Evolutionary conservation across 805 yeast species (phyloP), one percentile per base, ranked within the genome.

Genomic region (Starmerella tilneyi): DNA sequence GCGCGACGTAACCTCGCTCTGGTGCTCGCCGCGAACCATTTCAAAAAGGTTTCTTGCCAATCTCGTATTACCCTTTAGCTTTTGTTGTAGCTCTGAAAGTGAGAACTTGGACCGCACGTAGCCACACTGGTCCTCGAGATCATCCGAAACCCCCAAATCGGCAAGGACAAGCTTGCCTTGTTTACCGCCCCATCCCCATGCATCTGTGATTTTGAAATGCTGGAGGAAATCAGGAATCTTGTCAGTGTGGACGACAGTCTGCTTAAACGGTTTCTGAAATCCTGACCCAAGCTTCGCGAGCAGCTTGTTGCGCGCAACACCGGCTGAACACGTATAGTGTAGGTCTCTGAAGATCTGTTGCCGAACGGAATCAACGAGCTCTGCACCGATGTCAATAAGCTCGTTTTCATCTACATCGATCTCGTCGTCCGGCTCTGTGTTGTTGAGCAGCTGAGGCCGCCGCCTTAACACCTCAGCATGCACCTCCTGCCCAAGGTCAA

Each of bases 181-280:
- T 53, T 84, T 84, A 2, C 97, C 98, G 6, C 98, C 97, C 70
- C 89, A 67, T 0, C 94, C 85, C 74, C 94, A 81, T 46, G 89
- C 75, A 54, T 86, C 94, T 0, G 75, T 73, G 17, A 89, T 59
- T 47, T 77, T 75, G 59, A 80, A 78, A 21, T 72, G 68, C 24
- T 67, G 67, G 9, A 88, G 60, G 59, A 89, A 92, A 0, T 58
- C 55, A 2, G 64, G 50, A 1, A 79, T 65, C 13, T 74, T 63
- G 1, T 58, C 56, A 33, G 73, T 73, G 23, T 79, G 61, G 0
- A 92, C 69, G 2, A 84, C 70, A 0, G 96, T 84, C 59, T 92
- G 97, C 34, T 78, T 76, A 59, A 84, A 77, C 0, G 98, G 98
- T 56, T 92, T 92, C 40, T 73, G 72, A 56, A 70, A 79, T 7